Evolutionary conservation across 345 rosid genomes (phyloP), one percentile per base, ranked within the genome.

Genomic region (Odontarrhena argentea): DNA sequence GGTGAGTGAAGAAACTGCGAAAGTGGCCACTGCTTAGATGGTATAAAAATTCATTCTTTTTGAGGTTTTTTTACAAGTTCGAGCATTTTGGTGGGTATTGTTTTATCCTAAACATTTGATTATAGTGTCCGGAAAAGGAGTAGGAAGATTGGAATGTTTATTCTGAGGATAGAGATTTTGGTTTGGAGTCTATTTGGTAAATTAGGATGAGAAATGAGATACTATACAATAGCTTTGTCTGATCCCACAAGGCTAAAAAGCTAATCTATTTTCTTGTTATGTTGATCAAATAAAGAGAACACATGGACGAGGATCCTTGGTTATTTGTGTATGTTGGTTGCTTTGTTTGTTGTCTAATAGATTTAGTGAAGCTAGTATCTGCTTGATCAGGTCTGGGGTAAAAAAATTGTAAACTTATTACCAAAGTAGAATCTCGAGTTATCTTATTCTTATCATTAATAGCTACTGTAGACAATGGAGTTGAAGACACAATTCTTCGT

Each of bases 11-110:
- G 72, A 68, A 34, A 76, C 47, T n/a, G 77, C 63, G 34, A 70
- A 71, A 52, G 65, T 62, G 55, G 52, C 73, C 5, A 14, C 69
- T 32, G 28, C 69, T 25, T 80, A 58, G 76, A 45, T 68, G 73
- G 58, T 74, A 51, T 46, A 30, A 1, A 32, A 3, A 32, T 34
- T 38, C 35, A 40, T 65, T 28, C 41, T 55, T 61, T 61, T 63
- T 67, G 35, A 50, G 50, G 42, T 65, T 13, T 41, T 32, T 49
- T 35, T 5, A 12, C 15, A 15, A 11, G 49, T 28, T 66, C 2
- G 55, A 60, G 40, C 40, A 47, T 67, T 66, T 32, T 25, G 55
- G 55, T 47, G 34, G 10, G 3, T 50, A 2, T 50, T 50, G 32
- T 50, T 25, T 18, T 12, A 50, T 15, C 30, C 22, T 24, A 11